Evolutionary conservation across 179 eudicot species (phyloP).

Genomic region (Dionaea muscipula): DNA sequence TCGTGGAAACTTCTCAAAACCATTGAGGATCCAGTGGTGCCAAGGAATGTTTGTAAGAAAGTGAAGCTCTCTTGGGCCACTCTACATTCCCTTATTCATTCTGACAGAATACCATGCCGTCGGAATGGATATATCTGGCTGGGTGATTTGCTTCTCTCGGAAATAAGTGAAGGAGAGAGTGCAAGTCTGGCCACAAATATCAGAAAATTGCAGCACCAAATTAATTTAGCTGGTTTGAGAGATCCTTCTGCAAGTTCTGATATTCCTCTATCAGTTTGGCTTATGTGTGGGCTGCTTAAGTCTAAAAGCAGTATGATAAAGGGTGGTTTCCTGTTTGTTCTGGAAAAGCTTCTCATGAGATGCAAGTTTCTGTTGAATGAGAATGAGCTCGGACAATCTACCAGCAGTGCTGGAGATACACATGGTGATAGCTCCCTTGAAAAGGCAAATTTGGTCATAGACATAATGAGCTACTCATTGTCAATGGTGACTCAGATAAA

Average conservation of each 20-base stretch:
- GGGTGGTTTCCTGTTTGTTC: constrained; percentile 79
- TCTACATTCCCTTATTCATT: constrained; percentile 95
- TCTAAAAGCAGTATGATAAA: constrained; percentile 67
- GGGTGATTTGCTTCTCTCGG: constrained; percentile 79
- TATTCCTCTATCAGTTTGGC: constrained; percentile 77
- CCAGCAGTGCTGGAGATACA: constrained; percentile 17
- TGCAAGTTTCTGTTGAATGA: constrained; percentile 85
- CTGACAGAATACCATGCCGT: constrained; percentile 68
- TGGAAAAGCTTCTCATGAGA: constrained; percentile 88
- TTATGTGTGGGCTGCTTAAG: constrained; percentile 90
- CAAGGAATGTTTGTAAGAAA: constrained; percentile 34
- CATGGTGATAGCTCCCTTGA: constrained; percentile 42
- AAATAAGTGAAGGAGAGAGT: constrained; percentile 57
- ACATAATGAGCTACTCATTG: constrained; percentile 77
- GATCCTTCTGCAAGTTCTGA: constrained; percentile 49
- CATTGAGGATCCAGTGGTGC: constrained; percentile 36
- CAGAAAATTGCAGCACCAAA: constrained; percentile 57
- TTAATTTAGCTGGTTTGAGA: constrained; percentile 54
- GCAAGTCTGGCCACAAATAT: constrained; percentile 45
- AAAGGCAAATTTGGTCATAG: constrained; percentile 89
- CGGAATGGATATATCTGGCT: constrained; percentile 89
- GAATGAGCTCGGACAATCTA: constrained; percentile 40
- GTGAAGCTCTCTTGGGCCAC: constrained; percentile 82
- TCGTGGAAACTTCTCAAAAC: constrained; percentile 47
- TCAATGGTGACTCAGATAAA: constrained; percentile 84